These are phyloP conservation scores for Schrenkiella parvula DNA, from an alignment of 345 rosid genomes.

Conservation along the genomic window DNA sequence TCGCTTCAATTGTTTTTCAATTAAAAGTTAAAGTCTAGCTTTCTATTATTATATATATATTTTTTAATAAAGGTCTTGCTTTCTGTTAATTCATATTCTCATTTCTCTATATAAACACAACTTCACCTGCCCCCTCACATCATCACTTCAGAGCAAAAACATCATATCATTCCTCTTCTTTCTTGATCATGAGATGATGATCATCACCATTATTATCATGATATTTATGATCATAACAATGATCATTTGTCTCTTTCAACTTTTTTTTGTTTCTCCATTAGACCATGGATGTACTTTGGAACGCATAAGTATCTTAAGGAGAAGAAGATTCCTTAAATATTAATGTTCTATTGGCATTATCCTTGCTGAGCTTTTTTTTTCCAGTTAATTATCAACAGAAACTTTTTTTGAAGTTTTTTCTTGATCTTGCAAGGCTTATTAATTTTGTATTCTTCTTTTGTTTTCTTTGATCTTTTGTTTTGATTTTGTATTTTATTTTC, in stretches of 20 bases:
- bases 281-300: constrained; percentile 4
- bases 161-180: constrained; percentile 11
- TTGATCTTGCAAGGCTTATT: constrained; percentile 70
- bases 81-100: neutral
- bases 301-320: neutral
- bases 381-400: neutral
- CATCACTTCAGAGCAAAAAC: constrained; percentile 5
- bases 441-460: neutral
- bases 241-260: neutral
- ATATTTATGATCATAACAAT: neutral
- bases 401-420: constrained; percentile 31
- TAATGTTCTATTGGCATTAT: constrained; percentile 37
- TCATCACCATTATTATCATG: neutral
- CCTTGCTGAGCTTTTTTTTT: constrained; percentile 49
- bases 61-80: neutral
- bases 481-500: neutral
- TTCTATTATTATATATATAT: no score
- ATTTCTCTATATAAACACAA: constrained; percentile 6
- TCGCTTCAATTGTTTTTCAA: neutral
- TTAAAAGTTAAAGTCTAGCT: neutral
- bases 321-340: neutral
- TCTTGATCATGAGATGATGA: constrained; percentile 5
- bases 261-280: neutral
- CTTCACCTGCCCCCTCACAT: constrained; percentile 7
- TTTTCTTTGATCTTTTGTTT: neutral